Conservation (phyloP, 331 rosid species). For the Quercus phellos region DNA sequence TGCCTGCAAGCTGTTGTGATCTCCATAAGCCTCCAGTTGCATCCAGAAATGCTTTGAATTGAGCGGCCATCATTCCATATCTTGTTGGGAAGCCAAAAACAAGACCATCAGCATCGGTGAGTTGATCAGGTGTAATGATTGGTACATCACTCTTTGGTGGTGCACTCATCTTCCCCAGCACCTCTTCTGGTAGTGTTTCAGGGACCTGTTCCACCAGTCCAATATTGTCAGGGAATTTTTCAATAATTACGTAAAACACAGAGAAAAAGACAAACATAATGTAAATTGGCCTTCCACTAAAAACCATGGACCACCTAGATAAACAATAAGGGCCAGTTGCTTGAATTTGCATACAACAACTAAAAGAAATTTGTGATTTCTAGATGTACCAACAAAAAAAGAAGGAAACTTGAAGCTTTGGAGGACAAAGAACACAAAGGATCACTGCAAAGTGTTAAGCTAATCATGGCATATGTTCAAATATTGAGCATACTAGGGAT, state of each 20-base stretch:
- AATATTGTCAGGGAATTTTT: background rate
- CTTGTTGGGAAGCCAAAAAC: constrained; percentile 95
- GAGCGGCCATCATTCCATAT: constrained; percentile 99
- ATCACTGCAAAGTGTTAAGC: background rate
- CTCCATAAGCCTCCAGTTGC: constrained; percentile 95
- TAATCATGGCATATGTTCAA: background rate
- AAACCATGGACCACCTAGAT: background rate
- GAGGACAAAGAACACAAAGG: background rate
- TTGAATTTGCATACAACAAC: background rate
- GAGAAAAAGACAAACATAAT: background rate
- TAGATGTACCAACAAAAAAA: background rate
- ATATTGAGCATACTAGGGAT: background rate
- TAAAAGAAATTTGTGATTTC: background rate
- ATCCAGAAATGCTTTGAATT: constrained; percentile 87
- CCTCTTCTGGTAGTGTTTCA: constrained; percentile 71
- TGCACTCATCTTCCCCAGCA: constrained; percentile 92
- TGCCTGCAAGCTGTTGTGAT: constrained; percentile 86
- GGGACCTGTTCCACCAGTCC: constrained; percentile 61
- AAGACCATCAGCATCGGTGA: constrained; percentile 84
- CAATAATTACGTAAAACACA: background rate
- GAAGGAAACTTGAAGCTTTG: background rate
- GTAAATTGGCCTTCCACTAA: background rate
- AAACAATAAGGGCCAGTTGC: background rate
- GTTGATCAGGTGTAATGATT: constrained; percentile 70
- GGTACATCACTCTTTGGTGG: constrained; percentile 84